Conservation (phyloP, 495 filamentous ascomycete genomes). For the Penicillium flavigenum region DNA sequence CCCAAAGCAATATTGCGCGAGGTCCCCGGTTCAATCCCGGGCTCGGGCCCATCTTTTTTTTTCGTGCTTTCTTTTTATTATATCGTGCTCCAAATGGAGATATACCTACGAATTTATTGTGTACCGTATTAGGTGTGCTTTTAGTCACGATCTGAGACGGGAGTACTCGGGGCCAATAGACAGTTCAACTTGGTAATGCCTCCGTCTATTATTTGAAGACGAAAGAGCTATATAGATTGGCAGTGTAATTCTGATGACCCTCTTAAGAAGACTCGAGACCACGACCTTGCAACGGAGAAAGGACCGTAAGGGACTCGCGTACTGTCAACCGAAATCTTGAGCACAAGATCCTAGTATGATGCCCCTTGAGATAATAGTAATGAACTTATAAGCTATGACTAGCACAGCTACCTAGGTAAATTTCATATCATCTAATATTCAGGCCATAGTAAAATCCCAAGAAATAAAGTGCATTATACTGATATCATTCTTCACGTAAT, state of each 20-base stretch:
- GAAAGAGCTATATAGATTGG: no score
- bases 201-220: no score
- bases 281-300: background rate
- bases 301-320: background rate
- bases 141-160: no score
- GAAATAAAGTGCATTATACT: constrained; percentile 28
- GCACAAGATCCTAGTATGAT: background rate
- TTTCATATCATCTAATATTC: background rate
- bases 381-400: background rate
- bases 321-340: background rate
- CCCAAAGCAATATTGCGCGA: constrained; percentile 7
- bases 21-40: constrained; percentile 4
- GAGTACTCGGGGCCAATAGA: no score
- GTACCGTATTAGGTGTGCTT: no score
- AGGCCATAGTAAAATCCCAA: background rate
- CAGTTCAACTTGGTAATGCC: no score
- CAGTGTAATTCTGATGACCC: background rate
- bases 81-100: no score
- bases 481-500: constrained; percentile 34
- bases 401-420: background rate
- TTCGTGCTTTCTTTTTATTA: no score
- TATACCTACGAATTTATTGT: no score
- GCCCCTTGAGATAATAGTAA: background rate
- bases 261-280: background rate
- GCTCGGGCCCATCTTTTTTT: no score